Percentiles rank a stretch among this genome's conserved stretches.
Conservation (phyloP, 1,139 yeast species). For the Debaryomyces fabryi region DNA sequence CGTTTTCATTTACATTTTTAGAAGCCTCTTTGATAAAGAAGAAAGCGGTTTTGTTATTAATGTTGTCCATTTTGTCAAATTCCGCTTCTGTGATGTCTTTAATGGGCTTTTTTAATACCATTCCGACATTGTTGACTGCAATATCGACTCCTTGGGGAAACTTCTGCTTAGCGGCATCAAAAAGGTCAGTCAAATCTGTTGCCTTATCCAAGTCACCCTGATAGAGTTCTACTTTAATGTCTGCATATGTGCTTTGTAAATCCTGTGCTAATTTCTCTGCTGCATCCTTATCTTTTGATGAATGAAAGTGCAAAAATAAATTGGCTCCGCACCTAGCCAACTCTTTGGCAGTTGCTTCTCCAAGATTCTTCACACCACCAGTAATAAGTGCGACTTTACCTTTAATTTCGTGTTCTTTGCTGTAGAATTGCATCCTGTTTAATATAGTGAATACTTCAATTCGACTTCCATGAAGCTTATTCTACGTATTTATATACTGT, state of each 20-base stretch:
- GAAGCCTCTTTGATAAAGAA: conserved; percentile 63
- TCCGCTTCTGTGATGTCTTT: conserved; percentile 53
- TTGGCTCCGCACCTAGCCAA: conserved; percentile 60
- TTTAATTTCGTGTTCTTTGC: conserved; percentile 19
- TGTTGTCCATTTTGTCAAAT: conserved; percentile 53
- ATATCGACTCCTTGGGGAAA: conserved; percentile 56
- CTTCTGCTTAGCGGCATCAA: conserved; percentile 46
- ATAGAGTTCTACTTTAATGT: conserved; percentile 45
- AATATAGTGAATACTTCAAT: neutral
- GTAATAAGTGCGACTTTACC: conserved; percentile 62
- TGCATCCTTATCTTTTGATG: conserved; percentile 36
- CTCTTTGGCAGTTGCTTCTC: conserved; percentile 58
- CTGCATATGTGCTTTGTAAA: conserved; percentile 30
- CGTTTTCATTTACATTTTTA: conserved; percentile 50
- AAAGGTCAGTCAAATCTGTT: conserved; percentile 44
- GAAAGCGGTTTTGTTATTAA: conserved; percentile 63
- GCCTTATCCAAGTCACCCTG: conserved; percentile 52
- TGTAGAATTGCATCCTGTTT: conserved; percentile 11
- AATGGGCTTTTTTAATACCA: conserved; percentile 63
- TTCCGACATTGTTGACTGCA: conserved; percentile 69
- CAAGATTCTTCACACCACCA: conserved; percentile 70
- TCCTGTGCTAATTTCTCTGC: conserved; percentile 46
- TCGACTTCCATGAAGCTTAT: neutral
- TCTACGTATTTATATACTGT: neutral
- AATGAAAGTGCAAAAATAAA: conserved; percentile 59